Conservation (phyloP, 345 rosid genomes). For the Combretum micranthum region DNA sequence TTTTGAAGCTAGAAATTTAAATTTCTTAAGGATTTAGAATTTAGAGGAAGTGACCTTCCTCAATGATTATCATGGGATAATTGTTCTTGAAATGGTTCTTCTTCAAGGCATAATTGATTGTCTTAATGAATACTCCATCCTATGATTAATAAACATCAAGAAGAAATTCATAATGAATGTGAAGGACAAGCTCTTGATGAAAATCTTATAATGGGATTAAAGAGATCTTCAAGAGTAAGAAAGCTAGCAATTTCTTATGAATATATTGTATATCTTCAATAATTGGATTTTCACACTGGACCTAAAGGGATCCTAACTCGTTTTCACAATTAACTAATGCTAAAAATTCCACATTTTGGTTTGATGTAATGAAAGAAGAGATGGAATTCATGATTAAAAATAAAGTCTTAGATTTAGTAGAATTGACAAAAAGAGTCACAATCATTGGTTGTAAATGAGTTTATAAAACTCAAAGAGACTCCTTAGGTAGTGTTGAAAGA, state of each 20-base stretch:
- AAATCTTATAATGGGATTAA: too few relatives aligned
- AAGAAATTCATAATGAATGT: too few relatives aligned
- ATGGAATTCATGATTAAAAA: not conserved
- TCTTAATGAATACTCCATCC: too few relatives aligned
- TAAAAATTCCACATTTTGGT: not conserved
- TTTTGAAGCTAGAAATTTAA: not conserved
- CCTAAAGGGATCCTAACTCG: too few relatives aligned
- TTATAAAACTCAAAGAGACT: not conserved
- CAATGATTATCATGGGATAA: too few relatives aligned
- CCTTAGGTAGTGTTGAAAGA: not conserved
- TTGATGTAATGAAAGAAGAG: too few relatives aligned
- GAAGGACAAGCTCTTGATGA: too few relatives aligned
- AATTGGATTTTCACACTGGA: too few relatives aligned
- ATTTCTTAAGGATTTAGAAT: not conserved
- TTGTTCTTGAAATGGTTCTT: too few relatives aligned
- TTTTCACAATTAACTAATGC: too few relatives aligned
- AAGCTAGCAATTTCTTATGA: not conserved
- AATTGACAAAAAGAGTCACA: not conserved
- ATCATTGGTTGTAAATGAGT: not conserved
- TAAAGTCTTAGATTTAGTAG: not conserved
- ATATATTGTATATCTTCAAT: not conserved
- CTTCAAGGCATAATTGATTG: too few relatives aligned
- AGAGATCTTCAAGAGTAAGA: not conserved
- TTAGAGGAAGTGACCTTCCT: not conserved
- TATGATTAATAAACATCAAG: too few relatives aligned